These are phyloP conservation scores for Smallanthus sonchifolius DNA, from an alignment of 129 eudicot genomes.

Conservation along the genomic window DNA sequence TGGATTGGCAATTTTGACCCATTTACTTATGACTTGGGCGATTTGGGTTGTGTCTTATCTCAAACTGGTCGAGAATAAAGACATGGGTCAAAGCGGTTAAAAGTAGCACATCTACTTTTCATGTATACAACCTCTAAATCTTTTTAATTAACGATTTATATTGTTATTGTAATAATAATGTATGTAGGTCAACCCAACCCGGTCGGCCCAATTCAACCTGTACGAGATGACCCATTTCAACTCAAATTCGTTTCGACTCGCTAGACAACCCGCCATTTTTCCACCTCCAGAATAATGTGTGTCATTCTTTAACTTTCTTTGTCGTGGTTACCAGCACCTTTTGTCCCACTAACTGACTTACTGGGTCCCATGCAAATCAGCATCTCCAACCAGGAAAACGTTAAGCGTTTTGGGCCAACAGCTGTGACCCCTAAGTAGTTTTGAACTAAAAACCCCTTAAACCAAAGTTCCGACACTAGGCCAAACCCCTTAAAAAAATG, in stretches of 20 bases:
- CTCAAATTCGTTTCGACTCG: not conserved
- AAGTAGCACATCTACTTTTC: not conserved
- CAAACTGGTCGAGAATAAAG: not conserved
- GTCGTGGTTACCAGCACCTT: not conserved
- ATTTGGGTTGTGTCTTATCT: slow-evolving; percentile 1
- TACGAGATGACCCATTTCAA: not conserved
- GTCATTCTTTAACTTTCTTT: not conserved
- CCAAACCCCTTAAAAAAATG: not conserved
- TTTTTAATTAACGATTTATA: not conserved
- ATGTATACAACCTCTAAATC: not conserved
- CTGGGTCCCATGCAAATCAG: no score
- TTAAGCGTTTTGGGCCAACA: not conserved
- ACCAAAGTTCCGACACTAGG: not conserved
- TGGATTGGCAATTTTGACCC: not conserved
- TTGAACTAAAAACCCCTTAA: not conserved
- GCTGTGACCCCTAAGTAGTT: not conserved
- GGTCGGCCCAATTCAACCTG: not conserved
- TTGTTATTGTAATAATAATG: not conserved
- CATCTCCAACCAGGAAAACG: not conserved
- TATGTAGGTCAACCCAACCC: not conserved
- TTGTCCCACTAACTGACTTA: not conserved
- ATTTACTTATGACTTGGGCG: not conserved
- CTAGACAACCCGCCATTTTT: not conserved
- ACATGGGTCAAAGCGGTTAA: not conserved
- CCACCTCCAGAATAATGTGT: not conserved